Evolutionary conservation across 352 stramenopile genomes (phyloP), one percentile per base, ranked within the genome.

Genomic region (Pilasporangium apinafurcum): DNA sequence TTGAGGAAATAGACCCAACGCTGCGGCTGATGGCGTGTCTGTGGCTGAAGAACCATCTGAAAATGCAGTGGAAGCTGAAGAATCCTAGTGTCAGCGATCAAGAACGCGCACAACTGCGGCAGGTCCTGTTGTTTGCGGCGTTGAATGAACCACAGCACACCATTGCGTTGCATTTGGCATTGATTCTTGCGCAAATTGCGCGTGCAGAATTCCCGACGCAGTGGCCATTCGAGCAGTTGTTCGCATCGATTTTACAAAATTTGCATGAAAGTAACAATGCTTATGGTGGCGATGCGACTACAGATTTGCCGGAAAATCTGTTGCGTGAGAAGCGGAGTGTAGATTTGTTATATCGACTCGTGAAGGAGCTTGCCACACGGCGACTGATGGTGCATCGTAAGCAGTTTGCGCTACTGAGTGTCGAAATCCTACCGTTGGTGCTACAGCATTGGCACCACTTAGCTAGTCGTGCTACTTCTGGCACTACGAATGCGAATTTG

Each of bases 371-470:
- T 26, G 64, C 81, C 28, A 70, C 78, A 4, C 63, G 77, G 10
- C 61, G 83, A n/a, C 70, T 95, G 30, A 73, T 91, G 70, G 44
- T 75, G 30, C 78, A 95, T 38, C 80, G 81, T 45, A 91, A 89
- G 48, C 71, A 89, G 44, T 92, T 92, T 37, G 71, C 76, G 2
- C 46, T 70, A 36, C 59, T 95, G 20, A 82, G 67, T 34, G 68
- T 89, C 10, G 66, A 87, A 38, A 31, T 90, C 7, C 48, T 90
- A 22, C 70, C 77, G 10, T 35, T 82, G 5, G 25, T 85, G 34
- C 48, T 83, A 16, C 72, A 76, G 51, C 75, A 78, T 48, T 92
- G 80, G 80, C 60, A 56, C n/a, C 36, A 32, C 1, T 45, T 47
- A 5, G 58, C 64, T 1, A 51, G 59, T 13, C 45, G 62, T 26